Percentiles rank a stretch among this genome's conserved stretches.
Evolutionary conservation across 2,329 filamentous ascomycete genomes (phyloP).

Genomic region (Pyricularia grisea): DNA sequence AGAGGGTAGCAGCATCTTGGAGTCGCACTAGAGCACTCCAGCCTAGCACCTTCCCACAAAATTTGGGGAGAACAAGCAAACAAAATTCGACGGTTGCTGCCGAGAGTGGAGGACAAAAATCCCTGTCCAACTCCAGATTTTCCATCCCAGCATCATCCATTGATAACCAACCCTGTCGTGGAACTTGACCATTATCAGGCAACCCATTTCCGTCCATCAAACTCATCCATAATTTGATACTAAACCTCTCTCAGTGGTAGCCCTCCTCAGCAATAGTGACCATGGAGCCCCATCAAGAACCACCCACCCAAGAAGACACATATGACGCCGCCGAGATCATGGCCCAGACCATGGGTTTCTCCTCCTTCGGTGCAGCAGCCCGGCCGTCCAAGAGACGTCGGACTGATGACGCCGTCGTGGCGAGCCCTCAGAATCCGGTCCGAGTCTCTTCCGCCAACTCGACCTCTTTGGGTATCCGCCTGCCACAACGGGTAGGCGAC

Average conservation of each 20-base stretch:
- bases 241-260: not conserved
- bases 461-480: conserved; percentile 14
- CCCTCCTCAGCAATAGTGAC: not conserved
- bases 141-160: not conserved
- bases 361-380: conserved; percentile 52
- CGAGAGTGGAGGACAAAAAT: not conserved
- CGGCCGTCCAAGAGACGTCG: conserved; percentile 55
- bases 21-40: not conserved
- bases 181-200: not conserved
- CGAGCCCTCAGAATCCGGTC: conserved; percentile 14
- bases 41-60: not conserved
- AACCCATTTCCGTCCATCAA: not conserved
- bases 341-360: conserved; percentile 64
- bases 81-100: not conserved
- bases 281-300: not conserved
- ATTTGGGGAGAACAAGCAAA: not conserved
- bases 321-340: conserved; percentile 42
- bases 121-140: not conserved
- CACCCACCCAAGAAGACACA: conserved; percentile 12
- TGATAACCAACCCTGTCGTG: not conserved
- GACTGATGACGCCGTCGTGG: conserved; percentile 48
- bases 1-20: not conserved
- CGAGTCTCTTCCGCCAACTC: conserved; percentile 11
- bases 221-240: not conserved
- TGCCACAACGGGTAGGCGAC: conserved; percentile 9